These are phyloP conservation scores for Penicillium subrubescens DNA, from an alignment of 495 filamentous ascomycete species.

Conservation along the genomic window DNA sequence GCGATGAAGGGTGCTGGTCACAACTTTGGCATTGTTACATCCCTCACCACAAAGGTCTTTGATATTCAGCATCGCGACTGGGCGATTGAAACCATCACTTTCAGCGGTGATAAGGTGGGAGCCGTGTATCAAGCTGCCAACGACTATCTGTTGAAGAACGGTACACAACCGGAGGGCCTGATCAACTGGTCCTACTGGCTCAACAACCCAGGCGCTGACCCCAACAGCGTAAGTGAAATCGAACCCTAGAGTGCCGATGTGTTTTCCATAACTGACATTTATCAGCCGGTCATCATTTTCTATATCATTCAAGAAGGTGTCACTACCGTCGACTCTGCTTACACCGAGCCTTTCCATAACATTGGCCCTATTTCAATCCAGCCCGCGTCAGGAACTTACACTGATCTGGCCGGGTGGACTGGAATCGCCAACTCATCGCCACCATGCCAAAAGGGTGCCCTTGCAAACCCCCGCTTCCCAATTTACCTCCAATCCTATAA, in stretches of 20 bases:
- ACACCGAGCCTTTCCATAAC: slow-evolving; percentile 47
- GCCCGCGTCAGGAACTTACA: slow-evolving; percentile 41
- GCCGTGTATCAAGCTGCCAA: slow-evolving; percentile 50
- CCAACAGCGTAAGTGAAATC: slow-evolving; percentile 29
- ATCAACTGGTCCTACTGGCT: slow-evolving; percentile 57
- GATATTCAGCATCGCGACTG: slow-evolving; percentile 42
- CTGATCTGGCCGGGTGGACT: slow-evolving; percentile 47
- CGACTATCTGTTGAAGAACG: slow-evolving; percentile 39
- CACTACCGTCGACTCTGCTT: slow-evolving; percentile 37
- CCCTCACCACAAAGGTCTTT: slow-evolving; percentile 50
- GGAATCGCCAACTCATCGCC: slow-evolving; percentile 35
- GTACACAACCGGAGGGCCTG: slow-evolving; percentile 41
- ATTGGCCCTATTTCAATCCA: slow-evolving; percentile 44
- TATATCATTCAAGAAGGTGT: slow-evolving; percentile 56
- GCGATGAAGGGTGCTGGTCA: slow-evolving; percentile 61
- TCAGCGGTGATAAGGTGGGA: slow-evolving; percentile 51
- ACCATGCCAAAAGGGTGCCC: slow-evolving; percentile 49
- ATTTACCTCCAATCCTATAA: slow-evolving; percentile 50
- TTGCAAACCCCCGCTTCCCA: slow-evolving; percentile 53
- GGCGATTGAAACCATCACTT: slow-evolving; percentile 49
- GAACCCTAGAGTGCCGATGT: not conserved
- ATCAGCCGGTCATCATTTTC: slow-evolving; percentile 49
- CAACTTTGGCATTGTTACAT: slow-evolving; percentile 64
- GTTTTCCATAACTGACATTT: not conserved
- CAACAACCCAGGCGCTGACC: slow-evolving; percentile 42